Evolutionary conservation across 352 stramenopile species (phyloP).

Genomic region (Sclerospora graminicola): DNA sequence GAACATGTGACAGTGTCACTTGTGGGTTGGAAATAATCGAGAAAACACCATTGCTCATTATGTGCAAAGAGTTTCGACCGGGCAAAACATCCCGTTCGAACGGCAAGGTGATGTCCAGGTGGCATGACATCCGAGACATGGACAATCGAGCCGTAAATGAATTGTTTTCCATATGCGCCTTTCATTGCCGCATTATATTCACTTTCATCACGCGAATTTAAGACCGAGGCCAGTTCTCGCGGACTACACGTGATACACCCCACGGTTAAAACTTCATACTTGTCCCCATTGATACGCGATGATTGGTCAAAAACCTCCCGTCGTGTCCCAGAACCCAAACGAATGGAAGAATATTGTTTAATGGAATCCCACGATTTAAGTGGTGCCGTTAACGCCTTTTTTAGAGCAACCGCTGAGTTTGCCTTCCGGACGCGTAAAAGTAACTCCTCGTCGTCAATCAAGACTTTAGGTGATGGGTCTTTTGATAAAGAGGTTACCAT

Average conservation of each 20-base stretch:
- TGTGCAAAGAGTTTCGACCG: constrained; percentile 21
- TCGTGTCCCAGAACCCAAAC: constrained; percentile 5
- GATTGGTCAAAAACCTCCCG: constrained; percentile 13
- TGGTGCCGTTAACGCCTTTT: constrained; percentile 15
- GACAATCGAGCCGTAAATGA: constrained; percentile 43
- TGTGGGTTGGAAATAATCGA: constrained; percentile 30
- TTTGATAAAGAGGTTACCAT: not conserved
- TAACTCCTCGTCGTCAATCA: constrained; percentile 21
- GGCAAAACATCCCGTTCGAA: constrained; percentile 34
- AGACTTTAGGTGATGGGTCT: constrained; percentile 9
- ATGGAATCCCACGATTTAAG: constrained; percentile 11
- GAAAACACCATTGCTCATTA: constrained; percentile 43
- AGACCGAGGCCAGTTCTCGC: constrained; percentile 16
- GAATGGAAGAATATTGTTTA: constrained; percentile 6
- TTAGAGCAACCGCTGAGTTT: constrained; percentile 6
- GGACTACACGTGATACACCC: constrained; percentile 22
- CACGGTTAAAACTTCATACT: constrained; percentile 18
- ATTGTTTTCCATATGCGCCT: constrained; percentile 23
- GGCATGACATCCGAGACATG: constrained; percentile 12
- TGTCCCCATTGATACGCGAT: constrained; percentile 1
- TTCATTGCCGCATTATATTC: constrained; percentile 31
- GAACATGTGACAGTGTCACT: constrained; percentile 1
- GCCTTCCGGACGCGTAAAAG: constrained; percentile 9
- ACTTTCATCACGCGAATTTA: constrained; percentile 17
- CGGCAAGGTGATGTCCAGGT: constrained; percentile 18